Percentiles rank a stretch among this genome's conserved stretches.
Evolutionary conservation across 106 monocot species (phyloP).

Genomic region (Alisma plantagoaquatica): DNA sequence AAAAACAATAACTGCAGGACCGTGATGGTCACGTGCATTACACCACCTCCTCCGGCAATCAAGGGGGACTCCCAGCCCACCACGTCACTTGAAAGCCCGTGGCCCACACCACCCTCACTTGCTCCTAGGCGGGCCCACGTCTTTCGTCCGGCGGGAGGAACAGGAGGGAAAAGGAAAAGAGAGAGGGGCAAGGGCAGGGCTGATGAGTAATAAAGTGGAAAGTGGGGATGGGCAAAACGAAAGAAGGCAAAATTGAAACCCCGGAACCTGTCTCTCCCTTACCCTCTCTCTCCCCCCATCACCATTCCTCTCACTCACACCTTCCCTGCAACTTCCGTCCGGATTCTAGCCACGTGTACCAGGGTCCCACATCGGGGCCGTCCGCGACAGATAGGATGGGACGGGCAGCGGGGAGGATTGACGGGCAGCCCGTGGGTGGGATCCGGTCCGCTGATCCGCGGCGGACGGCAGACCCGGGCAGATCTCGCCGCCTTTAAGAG

Average conservation of each 20-base stretch:
- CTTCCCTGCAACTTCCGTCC: too few species aligned
- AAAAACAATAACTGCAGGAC: too few species aligned
- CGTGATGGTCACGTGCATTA: too few species aligned
- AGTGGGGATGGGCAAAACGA: neutral
- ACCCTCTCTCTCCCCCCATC: too few species aligned
- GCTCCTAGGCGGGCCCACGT: too few species aligned
- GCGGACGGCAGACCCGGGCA: constrained; percentile 21
- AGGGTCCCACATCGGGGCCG: constrained; percentile 16
- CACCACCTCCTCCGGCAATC: too few species aligned
- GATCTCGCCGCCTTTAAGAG: constrained; percentile 49
- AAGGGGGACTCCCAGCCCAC: too few species aligned
- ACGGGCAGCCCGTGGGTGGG: neutral
- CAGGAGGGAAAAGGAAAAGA: neutral
- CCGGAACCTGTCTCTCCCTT: neutral
- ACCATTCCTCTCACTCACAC: neutral
- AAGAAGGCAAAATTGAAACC: neutral
- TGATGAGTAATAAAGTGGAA: too few species aligned
- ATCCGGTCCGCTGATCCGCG: constrained; percentile 30
- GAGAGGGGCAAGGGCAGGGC: constrained; percentile 1
- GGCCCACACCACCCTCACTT: too few species aligned
- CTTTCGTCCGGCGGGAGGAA: neutral
- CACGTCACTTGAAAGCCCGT: too few species aligned
- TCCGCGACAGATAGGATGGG: constrained; percentile 42
- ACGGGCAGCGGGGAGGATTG: constrained; percentile 11
- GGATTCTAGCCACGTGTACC: neutral